These are phyloP conservation scores for Verticillium klebahnii DNA, from an alignment of 2,329 filamentous ascomycete species.

Conservation along the genomic window DNA sequence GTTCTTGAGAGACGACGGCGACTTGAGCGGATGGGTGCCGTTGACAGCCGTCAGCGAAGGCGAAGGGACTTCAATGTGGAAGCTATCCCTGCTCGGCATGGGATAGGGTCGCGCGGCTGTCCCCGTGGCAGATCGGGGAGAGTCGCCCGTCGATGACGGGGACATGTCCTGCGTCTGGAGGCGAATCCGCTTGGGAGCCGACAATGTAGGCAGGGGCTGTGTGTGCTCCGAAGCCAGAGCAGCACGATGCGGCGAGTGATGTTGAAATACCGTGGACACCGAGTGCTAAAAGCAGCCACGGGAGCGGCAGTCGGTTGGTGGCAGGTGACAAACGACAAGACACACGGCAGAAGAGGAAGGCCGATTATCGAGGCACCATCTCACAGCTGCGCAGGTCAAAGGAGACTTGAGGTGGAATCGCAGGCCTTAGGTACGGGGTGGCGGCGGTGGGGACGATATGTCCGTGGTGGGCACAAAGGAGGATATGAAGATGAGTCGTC, in stretches of 20 bases:
- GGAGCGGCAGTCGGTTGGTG: background rate
- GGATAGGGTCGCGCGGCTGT: slow-evolving; percentile 37
- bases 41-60: slow-evolving; percentile 37
- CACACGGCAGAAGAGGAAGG: slow-evolving; percentile 1
- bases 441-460: background rate
- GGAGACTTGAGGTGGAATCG: background rate
- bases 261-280: background rate
- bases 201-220: slow-evolving; percentile 13
- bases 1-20: slow-evolving; percentile 42
- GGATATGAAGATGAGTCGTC: background rate
- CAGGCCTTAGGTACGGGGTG: background rate
- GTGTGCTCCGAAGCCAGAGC: slow-evolving; percentile 7
- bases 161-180: slow-evolving; percentile 36
- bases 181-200: slow-evolving; percentile 15
- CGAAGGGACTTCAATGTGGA: slow-evolving; percentile 43
- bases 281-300: background rate
- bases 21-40: slow-evolving; percentile 42
- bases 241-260: background rate
- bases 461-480: background rate
- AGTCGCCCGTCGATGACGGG: slow-evolving; percentile 50
- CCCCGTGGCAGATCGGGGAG: slow-evolving; percentile 37
- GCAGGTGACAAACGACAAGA: background rate
- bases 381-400: background rate
- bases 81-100: slow-evolving; percentile 40
- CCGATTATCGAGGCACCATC: slow-evolving; percentile 6